These are phyloP conservation scores for Calonectria henricotiae DNA, from an alignment of 2,329 filamentous ascomycete species.

Conservation along the genomic window DNA sequence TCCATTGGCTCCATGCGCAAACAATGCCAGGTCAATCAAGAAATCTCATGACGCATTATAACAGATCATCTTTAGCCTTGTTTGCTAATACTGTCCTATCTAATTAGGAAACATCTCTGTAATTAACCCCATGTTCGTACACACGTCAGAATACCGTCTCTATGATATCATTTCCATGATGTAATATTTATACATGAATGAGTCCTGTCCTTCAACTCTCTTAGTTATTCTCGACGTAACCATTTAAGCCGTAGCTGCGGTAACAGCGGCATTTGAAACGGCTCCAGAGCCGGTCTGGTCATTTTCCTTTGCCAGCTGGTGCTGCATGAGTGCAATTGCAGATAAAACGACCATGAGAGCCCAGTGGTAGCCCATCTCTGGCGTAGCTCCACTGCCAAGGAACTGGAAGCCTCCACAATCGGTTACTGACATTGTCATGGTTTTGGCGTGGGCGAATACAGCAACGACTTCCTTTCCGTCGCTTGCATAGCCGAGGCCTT, in stretches of 20 bases:
- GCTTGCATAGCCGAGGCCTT: constrained; percentile 5
- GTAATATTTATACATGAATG: constrained; percentile 16
- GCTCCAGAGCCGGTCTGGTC: constrained; percentile 16
- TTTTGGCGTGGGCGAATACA: constrained; percentile 5
- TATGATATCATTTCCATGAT: not conserved
- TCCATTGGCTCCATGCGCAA: too few species aligned
- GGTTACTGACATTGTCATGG: constrained; percentile 4
- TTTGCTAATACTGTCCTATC: not conserved
- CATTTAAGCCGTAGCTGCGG: not conserved
- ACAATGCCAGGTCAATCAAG: too few species aligned
- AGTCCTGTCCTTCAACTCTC: too few species aligned
- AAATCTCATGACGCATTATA: too few species aligned
- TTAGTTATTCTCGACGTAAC: not conserved
- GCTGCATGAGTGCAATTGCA: constrained; percentile 9
- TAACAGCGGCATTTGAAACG: constrained; percentile 7
- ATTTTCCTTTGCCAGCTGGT: constrained; percentile 18
- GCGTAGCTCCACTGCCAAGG: constrained; percentile 22
- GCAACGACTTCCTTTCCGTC: constrained; percentile 27
- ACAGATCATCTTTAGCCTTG: too few species aligned
- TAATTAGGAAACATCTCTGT: not conserved
- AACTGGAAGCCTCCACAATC: constrained; percentile 25
- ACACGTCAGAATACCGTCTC: not conserved
- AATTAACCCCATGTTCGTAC: not conserved
- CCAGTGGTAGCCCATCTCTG: constrained; percentile 32
- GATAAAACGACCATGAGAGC: constrained; percentile 25